Evolutionary conservation across 768 basidiomycete species (phyloP), one percentile per base, ranked within the genome.

Genomic region (Lactarius pseudohatsudake): DNA sequence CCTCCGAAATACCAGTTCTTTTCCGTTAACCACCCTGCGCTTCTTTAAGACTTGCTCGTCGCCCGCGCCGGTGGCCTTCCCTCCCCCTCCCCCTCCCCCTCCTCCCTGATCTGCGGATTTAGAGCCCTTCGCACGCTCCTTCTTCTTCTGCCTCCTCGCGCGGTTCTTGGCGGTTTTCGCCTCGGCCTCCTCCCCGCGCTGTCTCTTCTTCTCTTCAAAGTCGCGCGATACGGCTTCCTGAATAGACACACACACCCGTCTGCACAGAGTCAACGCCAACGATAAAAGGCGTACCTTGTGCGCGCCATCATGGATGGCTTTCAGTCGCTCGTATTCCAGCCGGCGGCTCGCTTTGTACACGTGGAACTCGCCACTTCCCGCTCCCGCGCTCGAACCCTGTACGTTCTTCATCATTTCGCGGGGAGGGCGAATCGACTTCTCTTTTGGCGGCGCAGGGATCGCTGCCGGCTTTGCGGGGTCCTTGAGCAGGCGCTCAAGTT

Each of bases 351-450:
- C 96, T 75, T 98, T 98, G 81, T 98, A 99, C 0, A 99, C 97
- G 75, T 99, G 97, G 74, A 98, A 98, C 77, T 96, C 96, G 53
- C 96, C 96, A 64, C 92, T 94, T 59, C 97, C 97, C 20, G 97
- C 97, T 55, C 96, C 97, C 8, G 97, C 95, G 76, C 92, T 94
- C 18, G 93, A 96, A 0, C 97, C 97, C 77, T 98, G 96, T 8
- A 99, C 96, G 72, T 98, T 98, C 84, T 97, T 98, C 92, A 99
- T 98, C 92, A 94, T 94, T 76, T 94, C 97, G 58, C 92, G 82
- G 10, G 96, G 82, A 1, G 95, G 81, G 22, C 94, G 81, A 36
- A 98, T 81, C 0, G 81, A 82, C 80, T 92, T 95, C 69, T 92
- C 90, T 76, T 92, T 91, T 6, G 90, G 89, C 1, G 91, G 81